Conservation (phyloP, 2,329 filamentous ascomycete genomes). For the Elsinoe arachidis region DNA sequence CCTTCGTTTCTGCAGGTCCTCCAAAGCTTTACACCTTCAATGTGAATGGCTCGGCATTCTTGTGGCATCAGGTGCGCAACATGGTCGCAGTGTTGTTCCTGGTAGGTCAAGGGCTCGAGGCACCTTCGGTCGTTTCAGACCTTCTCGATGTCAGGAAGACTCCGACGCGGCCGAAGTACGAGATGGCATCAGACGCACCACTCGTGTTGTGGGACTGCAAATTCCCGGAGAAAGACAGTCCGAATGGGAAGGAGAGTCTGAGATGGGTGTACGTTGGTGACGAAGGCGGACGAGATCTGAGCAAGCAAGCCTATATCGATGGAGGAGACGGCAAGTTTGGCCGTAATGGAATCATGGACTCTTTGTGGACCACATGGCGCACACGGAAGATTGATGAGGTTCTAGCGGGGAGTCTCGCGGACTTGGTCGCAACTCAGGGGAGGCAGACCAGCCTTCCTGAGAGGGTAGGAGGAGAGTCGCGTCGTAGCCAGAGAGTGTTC, state of each 20-base stretch:
- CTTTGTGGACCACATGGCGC: conserved; percentile 76
- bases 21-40: conserved; percentile 78
- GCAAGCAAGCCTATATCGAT: conserved; percentile 25
- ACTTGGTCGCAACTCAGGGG: conserved; percentile 44
- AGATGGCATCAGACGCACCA: conserved; percentile 82
- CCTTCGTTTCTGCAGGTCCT: neutral
- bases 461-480: conserved; percentile 15
- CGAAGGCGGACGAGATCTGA: conserved; percentile 35
- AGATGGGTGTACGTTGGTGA: conserved; percentile 75
- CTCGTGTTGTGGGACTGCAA: conserved; percentile 95
- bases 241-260: conserved; percentile 49
- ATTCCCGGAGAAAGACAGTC: conserved; percentile 46
- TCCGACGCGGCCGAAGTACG: conserved; percentile 73
- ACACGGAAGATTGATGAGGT: conserved; percentile 84
- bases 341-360: conserved; percentile 57
- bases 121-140: conserved; percentile 60
- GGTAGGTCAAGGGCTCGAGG: conserved; percentile 79
- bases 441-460: conserved; percentile 20
- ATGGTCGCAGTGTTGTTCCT: conserved; percentile 91
- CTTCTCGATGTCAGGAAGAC: conserved; percentile 65
- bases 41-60: conserved; percentile 81
- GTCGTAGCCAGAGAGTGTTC: conserved; percentile 45
- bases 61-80: conserved; percentile 97
- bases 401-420: conserved; percentile 64
- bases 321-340: conserved; percentile 54